These are phyloP conservation scores for Fusarium tricinctum DNA, from an alignment of 2,329 filamentous ascomycete genomes.

Conservation along the genomic window DNA sequence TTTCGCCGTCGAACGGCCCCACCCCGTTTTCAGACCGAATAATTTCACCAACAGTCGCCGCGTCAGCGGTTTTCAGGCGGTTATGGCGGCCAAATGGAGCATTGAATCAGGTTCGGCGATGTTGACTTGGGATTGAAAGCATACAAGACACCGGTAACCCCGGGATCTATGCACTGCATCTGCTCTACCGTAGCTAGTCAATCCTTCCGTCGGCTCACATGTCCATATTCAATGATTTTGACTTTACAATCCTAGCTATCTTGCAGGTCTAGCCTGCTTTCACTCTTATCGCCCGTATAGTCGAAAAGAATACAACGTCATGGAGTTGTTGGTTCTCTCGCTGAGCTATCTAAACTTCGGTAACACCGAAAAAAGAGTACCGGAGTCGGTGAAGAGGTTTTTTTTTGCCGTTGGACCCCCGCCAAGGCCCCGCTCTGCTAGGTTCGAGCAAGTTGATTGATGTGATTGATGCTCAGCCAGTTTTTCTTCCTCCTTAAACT, in stretches of 20 bases:
- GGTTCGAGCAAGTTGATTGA: constrained; percentile 6
- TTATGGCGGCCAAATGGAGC: constrained; percentile 9
- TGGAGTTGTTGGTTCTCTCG: neutral
- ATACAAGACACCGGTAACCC: neutral
- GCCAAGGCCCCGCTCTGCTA: constrained; percentile 29
- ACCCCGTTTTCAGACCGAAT: constrained; percentile 20
- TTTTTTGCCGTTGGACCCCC: constrained; percentile 9
- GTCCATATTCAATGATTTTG: neutral
- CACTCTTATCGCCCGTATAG: neutral
- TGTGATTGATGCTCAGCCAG: constrained; percentile 14
- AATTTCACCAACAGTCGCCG: constrained; percentile 6
- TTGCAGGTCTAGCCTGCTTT: neutral
- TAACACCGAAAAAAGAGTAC: constrained; percentile 26
- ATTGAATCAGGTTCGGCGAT: neutral
- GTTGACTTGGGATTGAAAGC: neutral
- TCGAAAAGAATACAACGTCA: constrained; percentile 17
- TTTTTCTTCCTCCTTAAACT: constrained; percentile 14
- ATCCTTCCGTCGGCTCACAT: neutral
- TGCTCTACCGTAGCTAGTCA: neutral
- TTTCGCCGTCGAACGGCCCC: constrained; percentile 38
- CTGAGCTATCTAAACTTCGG: constrained; percentile 11
- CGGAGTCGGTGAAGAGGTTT: constrained; percentile 28
- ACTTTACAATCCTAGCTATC: constrained; percentile 6
- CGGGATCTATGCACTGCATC: neutral
- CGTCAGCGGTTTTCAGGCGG: constrained; percentile 15